Conservation (phyloP, 2,329 filamentous ascomycete genomes). For the Myrmaecium sp. region DNA sequence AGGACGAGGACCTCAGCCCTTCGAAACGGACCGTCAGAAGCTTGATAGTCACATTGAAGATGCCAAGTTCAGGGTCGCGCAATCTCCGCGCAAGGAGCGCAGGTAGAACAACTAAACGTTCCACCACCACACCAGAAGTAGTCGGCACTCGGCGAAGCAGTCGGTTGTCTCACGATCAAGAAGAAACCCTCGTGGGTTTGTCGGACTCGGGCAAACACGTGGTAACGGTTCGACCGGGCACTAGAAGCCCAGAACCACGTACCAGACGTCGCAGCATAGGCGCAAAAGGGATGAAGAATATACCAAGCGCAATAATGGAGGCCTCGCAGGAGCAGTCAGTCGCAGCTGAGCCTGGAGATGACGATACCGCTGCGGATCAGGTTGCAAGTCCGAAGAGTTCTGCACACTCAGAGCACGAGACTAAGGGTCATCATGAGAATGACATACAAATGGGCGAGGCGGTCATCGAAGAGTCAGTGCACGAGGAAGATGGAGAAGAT, state of each 20-base stretch:
- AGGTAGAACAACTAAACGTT: conserved; percentile 18
- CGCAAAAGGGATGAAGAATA: conserved; percentile 31
- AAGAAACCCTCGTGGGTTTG: conserved; percentile 38
- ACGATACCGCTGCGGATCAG: background rate
- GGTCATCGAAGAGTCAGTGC: conserved; percentile 27
- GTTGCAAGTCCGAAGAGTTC: no score
- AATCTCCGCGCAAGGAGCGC: conserved; percentile 21
- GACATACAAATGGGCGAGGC: conserved; percentile 14
- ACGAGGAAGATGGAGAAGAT: conserved; percentile 30
- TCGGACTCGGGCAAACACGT: conserved; percentile 42
- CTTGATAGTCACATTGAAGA: conserved; percentile 26
- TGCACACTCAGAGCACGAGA: no score
- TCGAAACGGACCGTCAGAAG: conserved; percentile 9
- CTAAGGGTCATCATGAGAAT: conserved; percentile 8
- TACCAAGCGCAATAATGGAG: conserved; percentile 33
- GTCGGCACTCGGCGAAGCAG: conserved; percentile 35
- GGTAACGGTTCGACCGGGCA: conserved; percentile 35
- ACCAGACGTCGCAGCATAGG: conserved; percentile 17
- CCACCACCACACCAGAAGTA: conserved; percentile 21
- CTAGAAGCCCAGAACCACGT: conserved; percentile 21
- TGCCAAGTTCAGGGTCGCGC: conserved; percentile 10
- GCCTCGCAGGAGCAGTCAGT: conserved; percentile 33
- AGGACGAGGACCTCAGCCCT: conserved; percentile 8
- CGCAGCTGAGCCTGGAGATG: conserved; percentile 16
- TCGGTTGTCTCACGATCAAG: conserved; percentile 40